Base-by-base conservation (phyloP, 306 rosid species). In the Cicer bijugum region DNA sequence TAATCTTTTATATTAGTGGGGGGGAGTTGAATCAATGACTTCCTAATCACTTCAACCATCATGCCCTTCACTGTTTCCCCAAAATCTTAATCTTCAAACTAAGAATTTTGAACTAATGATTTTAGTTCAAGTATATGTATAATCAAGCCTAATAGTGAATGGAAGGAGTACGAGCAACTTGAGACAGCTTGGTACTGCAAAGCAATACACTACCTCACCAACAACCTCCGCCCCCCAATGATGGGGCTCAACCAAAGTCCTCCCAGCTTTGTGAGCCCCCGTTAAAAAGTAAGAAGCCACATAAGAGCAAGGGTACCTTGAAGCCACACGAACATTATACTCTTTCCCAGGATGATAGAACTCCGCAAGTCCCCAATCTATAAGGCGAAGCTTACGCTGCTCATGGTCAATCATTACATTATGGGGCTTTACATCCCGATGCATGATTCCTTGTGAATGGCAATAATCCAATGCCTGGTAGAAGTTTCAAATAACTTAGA, bases 401-500 rank as follows among this genome's bases (percentile, higher is more conserved):
- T 81, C 85, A 78, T 83, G 89, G 66, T 86, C 89, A 71, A 86
- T 86, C 89, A 86, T 86, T 60, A 86, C 89, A 78, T 86, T 86
- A 68, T 86, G 89, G 9, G 89, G 89, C 77, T 86, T 86, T 65
- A 86, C 89, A 81, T 86, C 89, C 17, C 89, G 87, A 56, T 86
- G 89, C 89, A 86, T 86, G 70, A 86, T 83, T 73, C 89, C 89
- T 83, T 86, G 89, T 3, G 89, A 86, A 69, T 86, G 89, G 80
- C 89, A 86, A 71, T 80, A 86, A 75, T 86, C 89, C 75, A 86
- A 77, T 33, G 89, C 89, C 89, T 86, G 76, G 12, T 9, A 50
- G 67, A 58, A 47, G 28, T 75, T 48, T 39, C 53, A 77, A 42
- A 74, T 63, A 67, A 75, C 7, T 75, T 38, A 75, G 67, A 10